These are phyloP conservation scores for Talaromyces sp. DNA, from an alignment of 2,329 filamentous ascomycete genomes.

Conservation along the genomic window DNA sequence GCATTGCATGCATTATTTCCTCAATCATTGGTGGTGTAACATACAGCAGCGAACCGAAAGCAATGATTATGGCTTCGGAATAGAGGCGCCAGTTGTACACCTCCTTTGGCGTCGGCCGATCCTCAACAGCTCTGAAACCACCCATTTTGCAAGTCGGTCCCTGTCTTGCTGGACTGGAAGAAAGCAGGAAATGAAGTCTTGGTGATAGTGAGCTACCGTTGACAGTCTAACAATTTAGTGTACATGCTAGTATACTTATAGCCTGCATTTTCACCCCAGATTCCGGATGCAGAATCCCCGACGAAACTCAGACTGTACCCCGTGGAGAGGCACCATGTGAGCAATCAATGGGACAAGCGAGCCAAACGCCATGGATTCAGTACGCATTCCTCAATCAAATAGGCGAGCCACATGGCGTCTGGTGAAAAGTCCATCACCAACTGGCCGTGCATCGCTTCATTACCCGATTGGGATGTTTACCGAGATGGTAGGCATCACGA, in stretches of 20 bases:
- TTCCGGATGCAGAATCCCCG: neutral
- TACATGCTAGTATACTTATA: neutral
- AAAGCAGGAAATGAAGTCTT: neutral
- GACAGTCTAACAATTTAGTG: neutral
- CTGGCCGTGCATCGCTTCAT: neutral
- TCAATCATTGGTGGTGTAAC: constrained; percentile 36
- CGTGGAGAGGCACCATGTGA: neutral
- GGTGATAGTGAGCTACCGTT: neutral
- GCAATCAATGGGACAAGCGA: neutral
- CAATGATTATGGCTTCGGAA: constrained; percentile 49
- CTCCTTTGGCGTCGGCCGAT: constrained; percentile 56
- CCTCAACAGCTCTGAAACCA: constrained; percentile 50
- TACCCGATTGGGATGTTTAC: neutral
- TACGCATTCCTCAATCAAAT: neutral
- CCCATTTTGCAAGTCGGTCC: constrained; percentile 13
- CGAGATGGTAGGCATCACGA: no score
- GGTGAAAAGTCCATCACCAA: no score
- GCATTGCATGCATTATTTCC: neutral
- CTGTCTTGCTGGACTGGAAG: neutral
- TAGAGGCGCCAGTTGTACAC: constrained; percentile 57
- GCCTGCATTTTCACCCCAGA: neutral
- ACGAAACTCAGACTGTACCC: neutral
- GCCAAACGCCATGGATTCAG: neutral
- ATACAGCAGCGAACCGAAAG: constrained; percentile 46
- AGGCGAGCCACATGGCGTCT: neutral